These are phyloP conservation scores for Neotropicomus parvogracilis DNA, from an alignment of 1,284 basidiomycete genomes.

Conservation along the genomic window DNA sequence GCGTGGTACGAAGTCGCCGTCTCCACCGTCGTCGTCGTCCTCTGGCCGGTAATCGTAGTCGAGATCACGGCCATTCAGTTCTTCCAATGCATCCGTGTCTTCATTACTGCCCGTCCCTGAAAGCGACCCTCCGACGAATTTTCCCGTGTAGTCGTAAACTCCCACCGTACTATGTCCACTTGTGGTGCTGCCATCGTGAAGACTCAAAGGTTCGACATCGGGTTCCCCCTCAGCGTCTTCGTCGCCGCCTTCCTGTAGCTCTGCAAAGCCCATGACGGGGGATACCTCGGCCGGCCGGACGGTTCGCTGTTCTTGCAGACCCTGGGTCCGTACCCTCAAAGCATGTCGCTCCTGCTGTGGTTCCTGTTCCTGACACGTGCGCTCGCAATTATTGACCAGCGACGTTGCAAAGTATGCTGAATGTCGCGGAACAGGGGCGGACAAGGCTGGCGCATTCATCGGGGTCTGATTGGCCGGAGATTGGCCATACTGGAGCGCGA, in stretches of 20 bases:
- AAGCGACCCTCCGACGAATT: slow-evolving; percentile 19
- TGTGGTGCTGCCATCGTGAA: slow-evolving; percentile 18
- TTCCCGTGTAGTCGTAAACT: slow-evolving; percentile 25
- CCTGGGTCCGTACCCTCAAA: slow-evolving; percentile 32
- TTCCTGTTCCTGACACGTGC: slow-evolving; percentile 40
- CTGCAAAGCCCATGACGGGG: slow-evolving; percentile 31
- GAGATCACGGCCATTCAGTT: slow-evolving; percentile 19
- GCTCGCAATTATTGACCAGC: slow-evolving; percentile 31
- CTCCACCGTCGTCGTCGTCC: slow-evolving; percentile 28
- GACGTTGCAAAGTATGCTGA: slow-evolving; percentile 32
- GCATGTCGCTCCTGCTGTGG: slow-evolving; percentile 34
- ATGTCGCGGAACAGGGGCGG: slow-evolving; percentile 34
- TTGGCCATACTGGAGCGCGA: slow-evolving; percentile 28
- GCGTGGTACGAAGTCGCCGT: slow-evolving; percentile 36
- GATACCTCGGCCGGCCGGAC: slow-evolving; percentile 35
- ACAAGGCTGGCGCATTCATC: slow-evolving; percentile 27
- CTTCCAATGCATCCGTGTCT: slow-evolving; percentile 27
- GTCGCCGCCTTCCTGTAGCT: slow-evolving; percentile 30
- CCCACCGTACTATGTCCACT: slow-evolving; percentile 32
- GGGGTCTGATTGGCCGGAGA: slow-evolving; percentile 19
- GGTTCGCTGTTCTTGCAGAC: slow-evolving; percentile 32
- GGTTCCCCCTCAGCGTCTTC: slow-evolving; percentile 36
- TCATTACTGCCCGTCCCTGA: slow-evolving; percentile 29
- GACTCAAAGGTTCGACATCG: slow-evolving; percentile 29
- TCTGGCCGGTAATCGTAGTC: slow-evolving; percentile 30